phyloP scores from a whole-genome alignment of 2,329 filamentous ascomycete genomes.

The Claviceps humidiphila region DNA sequence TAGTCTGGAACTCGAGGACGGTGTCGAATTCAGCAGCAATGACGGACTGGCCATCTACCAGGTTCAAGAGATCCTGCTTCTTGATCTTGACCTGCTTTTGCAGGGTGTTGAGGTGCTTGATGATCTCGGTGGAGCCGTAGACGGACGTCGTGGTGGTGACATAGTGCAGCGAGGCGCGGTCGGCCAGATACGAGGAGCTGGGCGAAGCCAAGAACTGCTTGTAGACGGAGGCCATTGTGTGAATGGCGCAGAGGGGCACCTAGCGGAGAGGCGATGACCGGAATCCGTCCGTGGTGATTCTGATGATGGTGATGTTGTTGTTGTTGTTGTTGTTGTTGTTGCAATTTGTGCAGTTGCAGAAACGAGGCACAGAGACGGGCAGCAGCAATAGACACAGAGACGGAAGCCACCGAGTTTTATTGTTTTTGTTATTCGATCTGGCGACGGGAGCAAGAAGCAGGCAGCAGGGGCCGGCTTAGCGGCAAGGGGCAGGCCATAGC shows the following conservation, averaged over 20 bases:
- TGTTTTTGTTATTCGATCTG: background rate
- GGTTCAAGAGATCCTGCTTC: constrained; percentile 60
- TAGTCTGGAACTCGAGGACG: constrained; percentile 64
- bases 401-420: background rate
- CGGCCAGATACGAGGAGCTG: constrained; percentile 47
- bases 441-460: too few species aligned
- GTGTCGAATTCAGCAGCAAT: constrained; percentile 78
- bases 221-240: constrained; percentile 40
- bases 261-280: background rate
- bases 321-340: background rate
- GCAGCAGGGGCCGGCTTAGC: too few species aligned
- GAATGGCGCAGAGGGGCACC: background rate
- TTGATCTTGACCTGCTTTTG: constrained; percentile 70
- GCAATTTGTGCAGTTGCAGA: background rate
- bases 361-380: too few species aligned
- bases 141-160: constrained; percentile 75
- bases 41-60: constrained; percentile 56
- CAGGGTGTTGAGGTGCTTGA: constrained; percentile 66
- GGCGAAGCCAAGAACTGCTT: constrained; percentile 59
- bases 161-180: constrained; percentile 66
- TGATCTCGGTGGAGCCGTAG: constrained; percentile 57
- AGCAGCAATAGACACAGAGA: too few species aligned
- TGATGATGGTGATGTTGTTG: background rate
- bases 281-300: too few species aligned
- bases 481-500: too few species aligned